A percentile compares a stretch with the other conserved stretches of the same genome.
These are phyloP conservation scores for Neonectria neomacrospora DNA, from an alignment of 2,329 filamentous ascomycete genomes.

Conservation along the genomic window DNA sequence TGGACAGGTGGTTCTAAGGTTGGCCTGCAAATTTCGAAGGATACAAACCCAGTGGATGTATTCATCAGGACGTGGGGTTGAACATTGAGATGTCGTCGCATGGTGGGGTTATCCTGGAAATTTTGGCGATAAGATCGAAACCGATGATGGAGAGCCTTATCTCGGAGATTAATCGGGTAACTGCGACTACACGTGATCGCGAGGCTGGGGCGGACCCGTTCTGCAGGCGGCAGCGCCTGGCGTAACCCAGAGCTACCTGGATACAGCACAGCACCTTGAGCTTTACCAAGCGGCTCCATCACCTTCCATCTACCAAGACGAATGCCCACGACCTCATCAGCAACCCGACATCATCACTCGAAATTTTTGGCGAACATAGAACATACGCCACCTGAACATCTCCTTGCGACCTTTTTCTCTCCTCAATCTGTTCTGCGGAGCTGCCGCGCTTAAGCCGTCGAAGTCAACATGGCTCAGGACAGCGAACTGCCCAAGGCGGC, in stretches of 20 bases:
- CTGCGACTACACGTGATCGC: constrained; percentile 46
- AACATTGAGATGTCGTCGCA: constrained; percentile 27
- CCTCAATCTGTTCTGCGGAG: constrained; percentile 36
- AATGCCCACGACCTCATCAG: constrained; percentile 38
- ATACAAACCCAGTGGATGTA: constrained; percentile 4
- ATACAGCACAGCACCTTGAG: constrained; percentile 44
- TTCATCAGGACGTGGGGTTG: constrained; percentile 39
- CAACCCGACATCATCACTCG: constrained; percentile 30
- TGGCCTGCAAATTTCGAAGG: background rate
- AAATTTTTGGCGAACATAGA: constrained; percentile 23
- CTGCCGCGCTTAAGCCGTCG: constrained; percentile 45
- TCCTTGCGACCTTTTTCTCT: constrained; percentile 18
- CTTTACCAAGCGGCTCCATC: constrained; percentile 54
- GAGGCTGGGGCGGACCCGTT: constrained; percentile 44
- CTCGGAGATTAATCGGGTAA: constrained; percentile 33
- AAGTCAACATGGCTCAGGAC: constrained; percentile 87
- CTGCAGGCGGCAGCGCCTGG: constrained; percentile 58
- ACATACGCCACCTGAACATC: constrained; percentile 18
- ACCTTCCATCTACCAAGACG: constrained; percentile 50
- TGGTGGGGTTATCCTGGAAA: constrained; percentile 47
- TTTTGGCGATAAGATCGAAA: constrained; percentile 47
- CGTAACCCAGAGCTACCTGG: constrained; percentile 56
- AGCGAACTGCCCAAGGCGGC: constrained; percentile 84
- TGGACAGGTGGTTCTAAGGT: constrained; percentile 30
- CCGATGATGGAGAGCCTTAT: constrained; percentile 43